Evolutionary conservation across 441 rosid species (phyloP), one percentile per base, ranked within the genome.

Genomic region (Erodium moschatum): DNA sequence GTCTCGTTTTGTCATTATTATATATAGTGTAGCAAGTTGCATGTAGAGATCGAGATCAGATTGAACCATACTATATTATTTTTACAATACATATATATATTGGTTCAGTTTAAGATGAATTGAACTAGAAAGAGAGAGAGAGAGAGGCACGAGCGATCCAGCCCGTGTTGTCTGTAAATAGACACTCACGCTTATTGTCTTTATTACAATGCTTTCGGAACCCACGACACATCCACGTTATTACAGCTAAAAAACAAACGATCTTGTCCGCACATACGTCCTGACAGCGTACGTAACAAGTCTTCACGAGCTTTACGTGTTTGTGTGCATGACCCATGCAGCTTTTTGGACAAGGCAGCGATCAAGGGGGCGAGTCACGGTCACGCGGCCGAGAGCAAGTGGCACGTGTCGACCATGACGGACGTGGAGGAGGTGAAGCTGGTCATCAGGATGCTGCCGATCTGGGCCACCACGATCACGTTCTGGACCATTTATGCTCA

Each of bases 381-480:
- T 11, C 74, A 52, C 64, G 72, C 18, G 74, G 2, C 12, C 0
- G 2, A 83, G 9, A 88, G 89, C 68, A 90, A 92, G 18, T 90
- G 98, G 96, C 88, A 80, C 76, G 72, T 92, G 18, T 74, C 84
- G 71, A 67, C 98, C 3, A 84, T 90, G 65, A 90, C 96, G 11
- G 80, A 81, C 70, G 86, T 92, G 61, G 98, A 92, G 75, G 98
- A 92, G 77, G 91, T 86, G 75, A 92, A 92, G 79, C 90, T 87
- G 91, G 78, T 90, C 87, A 72, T 77, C 19, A 78, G 84, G 63
- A 77, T 92, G 35, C 75, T 92, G 73, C 96, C 98, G 12, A 81
- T 92, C 12, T 92, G 98, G 98, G 96, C 96, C 52, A 92, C 93
- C n/a, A 92, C 96, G 21, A 92, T 92, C 24, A 78, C 88, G 11